phyloP scores from a whole-genome alignment of 78 protist genomes.

The Trichosphaerium sp. region DNA sequence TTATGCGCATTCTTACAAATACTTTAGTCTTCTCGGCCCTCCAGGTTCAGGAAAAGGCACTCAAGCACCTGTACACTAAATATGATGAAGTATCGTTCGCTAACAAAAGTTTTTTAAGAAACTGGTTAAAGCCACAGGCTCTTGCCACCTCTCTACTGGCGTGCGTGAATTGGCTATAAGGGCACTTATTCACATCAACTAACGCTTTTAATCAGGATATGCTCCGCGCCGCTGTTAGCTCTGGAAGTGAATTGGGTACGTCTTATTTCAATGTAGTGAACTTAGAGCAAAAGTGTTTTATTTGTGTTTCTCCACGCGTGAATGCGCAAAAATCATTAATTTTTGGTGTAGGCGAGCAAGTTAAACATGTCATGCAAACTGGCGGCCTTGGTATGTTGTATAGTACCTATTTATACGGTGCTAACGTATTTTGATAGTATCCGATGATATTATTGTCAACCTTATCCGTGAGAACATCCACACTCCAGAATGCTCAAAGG shows the following conservation, averaged over 20 bases:
- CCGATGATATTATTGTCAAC: conserved; percentile 68
- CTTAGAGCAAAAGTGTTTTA: not conserved
- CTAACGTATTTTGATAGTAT: conserved; percentile 17
- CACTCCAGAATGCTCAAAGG: conserved; percentile 70
- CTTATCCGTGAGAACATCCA: conserved; percentile 68
- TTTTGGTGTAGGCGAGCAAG: conserved; percentile 76
- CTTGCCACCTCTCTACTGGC: conserved; percentile 93
- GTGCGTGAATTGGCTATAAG: too few species aligned
- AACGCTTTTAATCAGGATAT: conserved; percentile 57
- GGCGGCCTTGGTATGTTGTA: conserved; percentile 61
- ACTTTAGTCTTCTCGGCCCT: too few species aligned
- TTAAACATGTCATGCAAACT: conserved; percentile 79
- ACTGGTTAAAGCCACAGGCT: conserved; percentile 21
- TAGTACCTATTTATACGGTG: not conserved
- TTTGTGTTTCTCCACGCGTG: not conserved
- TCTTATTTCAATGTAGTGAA: not conserved
- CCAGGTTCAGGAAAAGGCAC: conserved; percentile 94
- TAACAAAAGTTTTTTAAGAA: conserved; percentile 14
- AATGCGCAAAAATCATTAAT: not conserved
- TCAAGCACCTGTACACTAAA: too few species aligned
- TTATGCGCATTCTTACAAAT: too few species aligned
- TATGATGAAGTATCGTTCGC: not conserved
- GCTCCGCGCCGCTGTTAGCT: conserved; percentile 88
- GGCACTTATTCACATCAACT: not conserved
- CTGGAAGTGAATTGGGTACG: conserved; percentile 62